A percentile compares a stretch with the other conserved stretches of the same genome.
Evolutionary conservation across 768 basidiomycete species (phyloP).

Genomic region (Mycena alexandri): DNA sequence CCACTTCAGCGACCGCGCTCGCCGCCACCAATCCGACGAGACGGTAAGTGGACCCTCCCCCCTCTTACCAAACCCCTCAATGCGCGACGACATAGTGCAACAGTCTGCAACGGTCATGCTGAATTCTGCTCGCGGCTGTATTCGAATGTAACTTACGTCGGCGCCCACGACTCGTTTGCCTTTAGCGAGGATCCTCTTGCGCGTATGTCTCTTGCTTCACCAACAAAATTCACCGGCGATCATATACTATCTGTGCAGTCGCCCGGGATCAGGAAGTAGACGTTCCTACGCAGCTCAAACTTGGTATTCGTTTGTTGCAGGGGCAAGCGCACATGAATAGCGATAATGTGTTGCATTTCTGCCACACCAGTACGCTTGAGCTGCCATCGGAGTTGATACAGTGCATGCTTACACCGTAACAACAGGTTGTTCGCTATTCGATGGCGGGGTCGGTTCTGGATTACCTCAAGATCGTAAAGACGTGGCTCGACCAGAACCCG

Average conservation of each 20-base stretch:
- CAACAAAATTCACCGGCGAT: constrained; percentile 21
- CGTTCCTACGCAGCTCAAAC: constrained; percentile 60
- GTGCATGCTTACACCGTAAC: background rate
- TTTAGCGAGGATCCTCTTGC: constrained; percentile 61
- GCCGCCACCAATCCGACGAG: constrained; percentile 1
- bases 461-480: constrained; percentile 66
- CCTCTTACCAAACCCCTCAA: background rate
- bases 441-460: constrained; percentile 63
- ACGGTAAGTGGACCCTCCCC: background rate
- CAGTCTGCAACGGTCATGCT: constrained; percentile 74
- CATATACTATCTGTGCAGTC: constrained; percentile 35
- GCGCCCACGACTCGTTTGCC: constrained; percentile 70
- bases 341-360: constrained; percentile 68
- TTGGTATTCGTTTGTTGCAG: constrained; percentile 71
- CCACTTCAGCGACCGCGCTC: background rate
- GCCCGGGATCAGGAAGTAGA: constrained; percentile 64
- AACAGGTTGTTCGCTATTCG: constrained; percentile 63
- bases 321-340: constrained; percentile 65
- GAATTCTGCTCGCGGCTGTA: constrained; percentile 72
- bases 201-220: constrained; percentile 49
- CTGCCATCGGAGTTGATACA: background rate
- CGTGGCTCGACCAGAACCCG: constrained; percentile 70
- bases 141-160: constrained; percentile 62
- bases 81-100: constrained; percentile 45
- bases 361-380: constrained; percentile 68